Conservation (phyloP, 192 early-diverging fungal genomes). For the Coemansia sp. region DNA sequence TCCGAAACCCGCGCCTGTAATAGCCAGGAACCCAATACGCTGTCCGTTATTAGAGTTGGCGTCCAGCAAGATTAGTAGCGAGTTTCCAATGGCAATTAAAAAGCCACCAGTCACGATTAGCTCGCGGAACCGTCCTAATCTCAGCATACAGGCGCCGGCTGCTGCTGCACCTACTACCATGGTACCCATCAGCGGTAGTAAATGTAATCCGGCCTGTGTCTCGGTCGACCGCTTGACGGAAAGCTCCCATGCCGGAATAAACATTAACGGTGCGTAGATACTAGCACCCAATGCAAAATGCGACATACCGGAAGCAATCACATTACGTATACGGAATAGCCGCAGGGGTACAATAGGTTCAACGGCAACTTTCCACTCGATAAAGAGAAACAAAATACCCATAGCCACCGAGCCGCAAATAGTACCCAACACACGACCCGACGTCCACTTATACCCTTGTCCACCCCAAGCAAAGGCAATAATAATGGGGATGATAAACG, state of each 20-base stretch:
- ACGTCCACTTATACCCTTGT: constrained; percentile 69
- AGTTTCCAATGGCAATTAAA: constrained; percentile 65
- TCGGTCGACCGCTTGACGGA: constrained; percentile 59
- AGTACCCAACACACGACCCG: constrained; percentile 62
- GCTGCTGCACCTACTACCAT: constrained; percentile 67
- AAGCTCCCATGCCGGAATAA: constrained; percentile 66
- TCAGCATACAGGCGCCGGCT: constrained; percentile 62
- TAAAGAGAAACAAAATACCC: constrained; percentile 47
- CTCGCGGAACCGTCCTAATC: constrained; percentile 60
- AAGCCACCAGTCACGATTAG: constrained; percentile 66
- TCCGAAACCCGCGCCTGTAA: constrained; percentile 77
- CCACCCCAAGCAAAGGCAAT: constrained; percentile 81
- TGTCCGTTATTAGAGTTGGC: constrained; percentile 51
- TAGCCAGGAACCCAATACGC: constrained; percentile 65
- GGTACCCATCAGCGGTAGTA: constrained; percentile 72
- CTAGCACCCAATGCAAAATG: constrained; percentile 44
- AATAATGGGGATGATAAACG: constrained; percentile 64
- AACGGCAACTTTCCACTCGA: constrained; percentile 64
- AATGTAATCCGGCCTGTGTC: constrained; percentile 68
- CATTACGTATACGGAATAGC: constrained; percentile 54
- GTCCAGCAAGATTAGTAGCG: constrained; percentile 62
- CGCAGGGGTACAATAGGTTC: constrained; percentile 65
- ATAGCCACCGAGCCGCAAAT: constrained; percentile 47
- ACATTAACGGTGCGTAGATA: constrained; percentile 65
- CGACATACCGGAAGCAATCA: constrained; percentile 37